Base-by-base conservation (phyloP, 1,284 basidiomycete genomes). In the Caloboletus firmus region DNA sequence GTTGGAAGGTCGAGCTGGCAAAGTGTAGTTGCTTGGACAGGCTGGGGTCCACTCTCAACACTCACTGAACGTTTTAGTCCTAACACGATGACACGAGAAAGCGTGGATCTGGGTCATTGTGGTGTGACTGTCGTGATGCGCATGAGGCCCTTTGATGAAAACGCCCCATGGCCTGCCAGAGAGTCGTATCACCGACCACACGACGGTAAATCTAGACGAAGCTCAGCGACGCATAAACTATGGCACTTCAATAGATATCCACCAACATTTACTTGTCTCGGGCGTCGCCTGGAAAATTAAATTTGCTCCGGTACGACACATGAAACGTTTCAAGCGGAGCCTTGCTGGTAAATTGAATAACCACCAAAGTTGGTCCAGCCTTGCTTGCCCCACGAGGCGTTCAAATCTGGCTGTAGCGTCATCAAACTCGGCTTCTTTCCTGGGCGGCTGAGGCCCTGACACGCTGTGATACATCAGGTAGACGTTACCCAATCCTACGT, bases 301-400 rank as follows among this genome's bases (percentile, higher is more conserved):
- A n/a, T 42, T 31, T 48, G 31, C 39, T 28, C 45, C 41, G 35
- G 36, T 28, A 22, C 13, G 35, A 47, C 39, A 48, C 35, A 28
- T 24, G 3, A 5, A 35, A 5, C 10, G 32, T 17, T 26, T 5
- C 6, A 20, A 15, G 32, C 46, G 30, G 30, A 49, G n/a, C 32
- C n/a, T 11, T 15, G 32, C 28, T 48, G 11, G 5, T 24, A 24
- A 24, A 24, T 5, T 24, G 24, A 24, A 34, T 34, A 22, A 13
- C 43, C 22, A 34, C 26, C 32, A 15, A 53, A 17, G 40, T 49
- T 10, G 28, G 13, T 24, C 20, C 35, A 17, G 41, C 63, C 66
- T 67, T 24, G 54, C 62, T 51, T 48, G 4, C 22, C 2, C 50
- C 62, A 66, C 50, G 62, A 63, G 61, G 61, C 42, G 9, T 58